Evolutionary conservation across 192 early-diverging fungal species (phyloP).

Genomic region (Coemansia sp.): DNA sequence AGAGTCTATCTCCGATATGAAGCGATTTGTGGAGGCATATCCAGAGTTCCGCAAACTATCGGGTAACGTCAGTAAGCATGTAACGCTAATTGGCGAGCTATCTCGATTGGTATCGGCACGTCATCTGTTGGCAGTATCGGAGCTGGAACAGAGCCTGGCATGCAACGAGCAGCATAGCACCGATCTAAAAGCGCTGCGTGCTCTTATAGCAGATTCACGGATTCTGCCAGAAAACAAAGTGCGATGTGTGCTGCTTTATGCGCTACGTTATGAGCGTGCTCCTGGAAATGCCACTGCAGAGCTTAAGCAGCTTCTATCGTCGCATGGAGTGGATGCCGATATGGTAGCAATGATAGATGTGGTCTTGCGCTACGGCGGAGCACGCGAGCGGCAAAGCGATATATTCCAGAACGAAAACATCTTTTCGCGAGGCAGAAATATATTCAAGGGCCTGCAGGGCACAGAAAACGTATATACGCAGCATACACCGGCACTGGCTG

Average conservation of each 20-base stretch:
- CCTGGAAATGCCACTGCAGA: slow-evolving; percentile 66
- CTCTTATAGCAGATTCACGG: slow-evolving; percentile 63
- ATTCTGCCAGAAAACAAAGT: slow-evolving; percentile 74
- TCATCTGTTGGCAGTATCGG: slow-evolving; percentile 79
- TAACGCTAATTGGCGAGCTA: slow-evolving; percentile 94
- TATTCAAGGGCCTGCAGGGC: slow-evolving; percentile 91
- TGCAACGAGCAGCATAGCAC: slow-evolving; percentile 78
- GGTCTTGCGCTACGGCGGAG: slow-evolving; percentile 75
- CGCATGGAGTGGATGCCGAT: slow-evolving; percentile 67
- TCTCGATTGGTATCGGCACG: slow-evolving; percentile 74
- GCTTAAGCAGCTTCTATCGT: slow-evolving; percentile 74
- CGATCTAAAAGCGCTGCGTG: slow-evolving; percentile 71
- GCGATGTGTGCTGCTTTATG: slow-evolving; percentile 79
- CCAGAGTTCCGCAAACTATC: slow-evolving; percentile 95
- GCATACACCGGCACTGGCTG: slow-evolving; percentile 81
- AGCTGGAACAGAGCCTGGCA: slow-evolving; percentile 93
- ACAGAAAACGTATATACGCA: slow-evolving; percentile 99
- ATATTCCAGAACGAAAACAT: slow-evolving; percentile 86
- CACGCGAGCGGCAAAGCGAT: slow-evolving; percentile 80
- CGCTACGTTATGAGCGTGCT: slow-evolving; percentile 86
- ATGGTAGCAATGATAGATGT: slow-evolving; percentile 69
- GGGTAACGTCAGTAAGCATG: slow-evolving; percentile 97
- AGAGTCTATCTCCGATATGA: slow-evolving; percentile 97
- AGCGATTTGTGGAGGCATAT: slow-evolving; percentile 97
- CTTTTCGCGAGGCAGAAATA: slow-evolving; percentile 79